Conservation (phyloP, 1,284 basidiomycete genomes). For the Papiliotrema flavescens region DNA sequence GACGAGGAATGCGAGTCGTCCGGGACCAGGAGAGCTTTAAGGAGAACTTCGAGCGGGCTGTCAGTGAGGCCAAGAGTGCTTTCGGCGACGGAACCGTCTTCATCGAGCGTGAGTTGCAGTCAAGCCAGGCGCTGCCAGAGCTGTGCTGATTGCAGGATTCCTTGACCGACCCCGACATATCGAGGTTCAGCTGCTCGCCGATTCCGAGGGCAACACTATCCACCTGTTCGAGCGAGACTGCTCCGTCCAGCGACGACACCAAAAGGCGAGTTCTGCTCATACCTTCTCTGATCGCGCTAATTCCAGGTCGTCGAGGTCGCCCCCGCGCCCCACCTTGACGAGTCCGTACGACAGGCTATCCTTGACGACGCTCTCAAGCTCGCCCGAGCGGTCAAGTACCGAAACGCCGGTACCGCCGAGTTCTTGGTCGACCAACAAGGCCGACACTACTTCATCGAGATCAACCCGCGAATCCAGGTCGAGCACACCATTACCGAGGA, state of each 20-base stretch:
- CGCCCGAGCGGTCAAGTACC: conserved; percentile 85
- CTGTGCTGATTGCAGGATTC: conserved; percentile 55
- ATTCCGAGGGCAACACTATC: conserved; percentile 85
- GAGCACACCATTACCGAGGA: conserved; percentile 99
- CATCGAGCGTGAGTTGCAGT: conserved; percentile 67
- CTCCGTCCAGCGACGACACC: conserved; percentile 94
- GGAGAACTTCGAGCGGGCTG: conserved; percentile 85
- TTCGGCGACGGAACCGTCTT: conserved; percentile 99
- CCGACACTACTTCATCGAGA: conserved; percentile 98
- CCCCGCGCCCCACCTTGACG: conserved; percentile 88
- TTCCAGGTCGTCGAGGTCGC: conserved; percentile 87
- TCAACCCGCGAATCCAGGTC: conserved; percentile 96
- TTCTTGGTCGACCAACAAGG: conserved; percentile 95
- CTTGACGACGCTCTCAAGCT: conserved; percentile 89
- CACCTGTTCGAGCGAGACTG: conserved; percentile 98
- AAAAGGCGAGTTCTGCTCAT: conserved; percentile 57
- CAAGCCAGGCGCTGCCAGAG: background rate
- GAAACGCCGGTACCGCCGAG: conserved; percentile 95
- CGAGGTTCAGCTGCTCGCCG: conserved; percentile 93
- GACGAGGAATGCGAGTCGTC: conserved; percentile 98
- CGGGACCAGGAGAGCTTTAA: conserved; percentile 88
- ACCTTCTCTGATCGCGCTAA: background rate
- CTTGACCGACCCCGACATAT: conserved; percentile 94
- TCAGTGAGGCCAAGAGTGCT: conserved; percentile 89
- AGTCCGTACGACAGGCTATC: conserved; percentile 85